Percentiles rank a stretch among this genome's conserved stretches.
phyloP scores from a whole-genome alignment of 2,329 filamentous ascomycete genomes.

The Calonectria honghensis region DNA sequence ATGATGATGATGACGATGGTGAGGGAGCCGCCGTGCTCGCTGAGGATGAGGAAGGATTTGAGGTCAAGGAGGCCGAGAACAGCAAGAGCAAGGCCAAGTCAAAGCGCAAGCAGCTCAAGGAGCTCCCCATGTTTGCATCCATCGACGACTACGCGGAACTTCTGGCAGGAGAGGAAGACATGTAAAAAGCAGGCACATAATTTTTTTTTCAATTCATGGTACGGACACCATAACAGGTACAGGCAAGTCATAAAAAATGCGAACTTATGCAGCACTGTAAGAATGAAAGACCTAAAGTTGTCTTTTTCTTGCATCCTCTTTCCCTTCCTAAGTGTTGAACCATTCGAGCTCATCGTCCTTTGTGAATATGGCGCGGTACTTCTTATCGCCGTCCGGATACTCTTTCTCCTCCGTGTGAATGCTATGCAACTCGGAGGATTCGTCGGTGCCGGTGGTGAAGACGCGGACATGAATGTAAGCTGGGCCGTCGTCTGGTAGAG shows the following conservation, averaged over 20 bases:
- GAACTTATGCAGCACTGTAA: slow-evolving; percentile 30
- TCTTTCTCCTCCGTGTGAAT: slow-evolving; percentile 97
- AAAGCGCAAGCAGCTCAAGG: slow-evolving; percentile 90
- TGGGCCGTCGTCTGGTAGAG: slow-evolving; percentile 72
- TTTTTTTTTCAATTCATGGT: slow-evolving; percentile 42
- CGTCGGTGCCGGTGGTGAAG: slow-evolving; percentile 88
- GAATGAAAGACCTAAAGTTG: slow-evolving; percentile 25
- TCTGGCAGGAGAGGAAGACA: slow-evolving; percentile 82
- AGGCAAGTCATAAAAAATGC: slow-evolving; percentile 45
- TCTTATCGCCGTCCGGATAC: slow-evolving; percentile 90
- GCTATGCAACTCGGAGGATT: slow-evolving; percentile 87
- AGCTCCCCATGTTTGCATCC: slow-evolving; percentile 93
- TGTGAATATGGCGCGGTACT: slow-evolving; percentile 94
- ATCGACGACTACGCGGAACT: slow-evolving; percentile 94
- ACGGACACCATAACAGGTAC: slow-evolving; percentile 34
- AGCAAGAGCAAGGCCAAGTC: slow-evolving; percentile 63
- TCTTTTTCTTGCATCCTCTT: slow-evolving; percentile 12
- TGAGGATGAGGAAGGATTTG: slow-evolving; percentile 66
- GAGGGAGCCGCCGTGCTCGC: slow-evolving; percentile 65
- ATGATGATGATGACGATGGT: slow-evolving; percentile 57
- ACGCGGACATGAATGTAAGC: slow-evolving; percentile 91
- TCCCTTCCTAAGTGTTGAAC: slow-evolving; percentile 66
- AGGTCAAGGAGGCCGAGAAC: slow-evolving; percentile 79
- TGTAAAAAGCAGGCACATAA: slow-evolving; percentile 49
- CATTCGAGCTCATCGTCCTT: slow-evolving; percentile 90